phyloP scores from a whole-genome alignment of 176 grass and related monocot genomes.

The Oryza officinalis region DNA sequence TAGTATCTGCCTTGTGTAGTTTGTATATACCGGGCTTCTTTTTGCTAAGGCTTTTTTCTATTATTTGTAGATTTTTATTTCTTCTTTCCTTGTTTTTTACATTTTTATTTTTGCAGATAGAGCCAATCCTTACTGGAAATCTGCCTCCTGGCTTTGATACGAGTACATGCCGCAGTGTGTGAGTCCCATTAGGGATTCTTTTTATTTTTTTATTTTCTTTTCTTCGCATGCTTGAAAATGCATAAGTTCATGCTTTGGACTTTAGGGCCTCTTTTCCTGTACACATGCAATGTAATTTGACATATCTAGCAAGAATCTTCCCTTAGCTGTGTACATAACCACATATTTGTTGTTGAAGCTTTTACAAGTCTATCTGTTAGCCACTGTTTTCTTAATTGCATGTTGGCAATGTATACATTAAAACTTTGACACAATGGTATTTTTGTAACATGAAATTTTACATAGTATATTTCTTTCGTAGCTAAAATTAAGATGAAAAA shows the following conservation, averaged over 20 bases:
- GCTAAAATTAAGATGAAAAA: not conserved
- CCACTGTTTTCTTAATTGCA: not conserved
- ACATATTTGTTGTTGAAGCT: not conserved
- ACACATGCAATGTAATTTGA: not conserved
- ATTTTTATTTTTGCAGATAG: slow-evolving; percentile 91
- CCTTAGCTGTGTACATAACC: not conserved
- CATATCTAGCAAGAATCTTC: not conserved
- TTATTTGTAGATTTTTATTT: slow-evolving; percentile 51
- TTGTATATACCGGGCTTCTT: not conserved
- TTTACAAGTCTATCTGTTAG: not conserved
- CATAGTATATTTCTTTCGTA: not conserved
- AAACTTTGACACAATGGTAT: not conserved
- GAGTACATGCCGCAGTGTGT: slow-evolving; percentile 92
- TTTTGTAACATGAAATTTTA: not conserved
- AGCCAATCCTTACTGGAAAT: slow-evolving; percentile 83
- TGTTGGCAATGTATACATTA: not conserved
- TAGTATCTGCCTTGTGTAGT: not conserved
- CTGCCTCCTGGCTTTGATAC: slow-evolving; percentile 92
- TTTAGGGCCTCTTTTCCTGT: not conserved
- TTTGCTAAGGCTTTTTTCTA: not conserved
- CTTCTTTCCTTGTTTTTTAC: slow-evolving; percentile 57
- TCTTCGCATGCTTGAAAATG: slow-evolving; percentile 19
- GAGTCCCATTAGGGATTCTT: slow-evolving; percentile 66
- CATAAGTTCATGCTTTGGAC: slow-evolving; percentile 19
- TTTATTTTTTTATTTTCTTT: slow-evolving; percentile 35